Evolutionary conservation across 176 grass and related monocot species (phyloP).

Genomic region (Pontederia paniculata): DNA sequence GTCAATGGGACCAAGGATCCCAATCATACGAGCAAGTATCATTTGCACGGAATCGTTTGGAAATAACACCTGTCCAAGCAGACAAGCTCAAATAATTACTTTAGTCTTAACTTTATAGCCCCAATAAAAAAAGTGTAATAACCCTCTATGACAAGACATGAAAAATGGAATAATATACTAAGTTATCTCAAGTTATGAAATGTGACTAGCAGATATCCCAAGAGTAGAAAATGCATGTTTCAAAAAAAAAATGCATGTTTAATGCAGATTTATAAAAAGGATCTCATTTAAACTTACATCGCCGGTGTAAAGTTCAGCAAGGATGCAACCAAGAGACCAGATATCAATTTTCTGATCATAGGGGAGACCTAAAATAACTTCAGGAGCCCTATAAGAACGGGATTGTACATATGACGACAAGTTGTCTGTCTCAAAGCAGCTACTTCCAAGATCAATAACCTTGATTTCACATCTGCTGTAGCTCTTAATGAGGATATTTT

Average conservation of each 20-base stretch:
- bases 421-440: constrained; percentile 22
- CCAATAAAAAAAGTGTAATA: too few species aligned
- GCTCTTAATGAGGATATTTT: constrained; percentile 29
- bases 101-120: not conserved
- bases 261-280: not conserved
- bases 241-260: not conserved
- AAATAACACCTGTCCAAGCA: constrained; percentile 9
- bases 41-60: constrained; percentile 14
- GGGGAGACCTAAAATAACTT: constrained; percentile 25
- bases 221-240: not conserved
- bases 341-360: constrained; percentile 31
- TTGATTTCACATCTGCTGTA: constrained; percentile 32
- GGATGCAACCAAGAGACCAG: constrained; percentile 31
- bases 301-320: constrained; percentile 17
- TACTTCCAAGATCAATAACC: constrained; percentile 25
- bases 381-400: constrained; percentile 29
- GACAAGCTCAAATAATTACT: not conserved
- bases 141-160: too few species aligned
- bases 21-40: constrained; percentile 19
- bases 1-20: constrained; percentile 18
- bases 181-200: too few species aligned
- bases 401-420: constrained; percentile 25
- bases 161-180: too few species aligned
- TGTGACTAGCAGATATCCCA: too few species aligned
- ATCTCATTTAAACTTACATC: constrained; percentile 10